Evolutionary conservation across 1,284 basidiomycete species (phyloP).

Genomic region (Porodaedalea pini): DNA sequence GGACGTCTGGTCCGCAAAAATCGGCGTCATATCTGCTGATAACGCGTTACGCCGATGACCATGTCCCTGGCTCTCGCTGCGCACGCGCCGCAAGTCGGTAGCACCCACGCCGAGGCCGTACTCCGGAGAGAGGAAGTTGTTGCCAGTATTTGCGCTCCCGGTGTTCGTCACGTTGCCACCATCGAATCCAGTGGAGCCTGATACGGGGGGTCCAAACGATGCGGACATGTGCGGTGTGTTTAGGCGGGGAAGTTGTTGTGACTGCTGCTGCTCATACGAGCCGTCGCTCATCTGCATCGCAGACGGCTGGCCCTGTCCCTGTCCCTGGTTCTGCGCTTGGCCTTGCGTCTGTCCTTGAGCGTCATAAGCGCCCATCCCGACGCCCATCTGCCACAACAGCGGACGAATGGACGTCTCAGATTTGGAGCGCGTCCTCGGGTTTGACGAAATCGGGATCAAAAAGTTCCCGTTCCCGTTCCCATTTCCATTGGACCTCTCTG

Average conservation of each 20-base stretch:
- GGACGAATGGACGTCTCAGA: conserved; percentile 58
- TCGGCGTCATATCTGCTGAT: conserved; percentile 22
- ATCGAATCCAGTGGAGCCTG: not conserved
- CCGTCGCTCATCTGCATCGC: not conserved
- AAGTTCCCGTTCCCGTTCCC: conserved; percentile 19
- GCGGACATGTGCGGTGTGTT: conserved; percentile 7
- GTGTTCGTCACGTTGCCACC: not conserved
- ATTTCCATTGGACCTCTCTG: conserved; percentile 6
- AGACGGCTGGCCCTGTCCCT: conserved; percentile 18
- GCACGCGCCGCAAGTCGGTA: conserved; percentile 41
- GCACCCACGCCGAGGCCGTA: conserved; percentile 16
- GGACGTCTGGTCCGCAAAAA: conserved; percentile 38
- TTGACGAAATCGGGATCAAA: conserved; percentile 32
- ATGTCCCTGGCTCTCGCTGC: conserved; percentile 57
- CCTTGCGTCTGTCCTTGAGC: conserved; percentile 27
- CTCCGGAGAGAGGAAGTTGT: conserved; percentile 48
- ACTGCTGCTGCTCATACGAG: not conserved
- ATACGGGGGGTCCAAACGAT: conserved; percentile 11
- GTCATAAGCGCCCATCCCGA: conserved; percentile 30
- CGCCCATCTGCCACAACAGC: conserved; percentile 47
- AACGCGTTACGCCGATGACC: conserved; percentile 33
- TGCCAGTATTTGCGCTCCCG: conserved; percentile 22
- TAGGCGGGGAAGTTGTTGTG: conserved; percentile 4
- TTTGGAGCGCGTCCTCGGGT: conserved; percentile 50
- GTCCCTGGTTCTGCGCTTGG: conserved; percentile 24